These are phyloP conservation scores for Candida sojae DNA, from an alignment of 1,139 yeast genomes.

Conservation along the genomic window DNA sequence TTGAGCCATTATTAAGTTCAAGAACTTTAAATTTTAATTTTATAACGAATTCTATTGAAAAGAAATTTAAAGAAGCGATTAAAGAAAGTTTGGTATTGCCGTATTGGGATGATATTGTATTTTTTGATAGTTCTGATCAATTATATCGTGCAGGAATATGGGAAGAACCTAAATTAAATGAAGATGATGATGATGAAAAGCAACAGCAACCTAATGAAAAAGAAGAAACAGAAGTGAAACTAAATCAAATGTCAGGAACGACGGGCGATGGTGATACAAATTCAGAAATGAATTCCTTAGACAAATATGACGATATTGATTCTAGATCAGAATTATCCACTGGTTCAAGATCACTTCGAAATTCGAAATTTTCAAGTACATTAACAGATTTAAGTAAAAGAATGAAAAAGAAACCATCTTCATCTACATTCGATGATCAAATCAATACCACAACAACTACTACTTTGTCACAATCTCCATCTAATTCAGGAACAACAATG, in stretches of 20 bases:
- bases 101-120: slow-evolving; percentile 82
- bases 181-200: slow-evolving; percentile 1
- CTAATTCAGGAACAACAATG: slow-evolving; percentile 10
- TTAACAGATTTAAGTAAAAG: slow-evolving; percentile 37
- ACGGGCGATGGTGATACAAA: slow-evolving; percentile 6
- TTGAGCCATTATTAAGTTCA: slow-evolving; percentile 88
- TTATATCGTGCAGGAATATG: slow-evolving; percentile 91
- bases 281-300: slow-evolving; percentile 4
- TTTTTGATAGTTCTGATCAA: slow-evolving; percentile 64
- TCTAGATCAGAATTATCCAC: slow-evolving; percentile 10
- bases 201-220: too few relatives aligned
- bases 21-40: slow-evolving; percentile 76
- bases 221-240: too few relatives aligned
- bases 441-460: neutral
- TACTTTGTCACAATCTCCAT: neutral
- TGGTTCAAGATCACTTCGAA: slow-evolving; percentile 13
- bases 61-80: slow-evolving; percentile 75
- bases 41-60: slow-evolving; percentile 78
- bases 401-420: slow-evolving; percentile 31
- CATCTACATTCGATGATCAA: slow-evolving; percentile 9
- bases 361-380: slow-evolving; percentile 23
- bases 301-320: slow-evolving; percentile 10
- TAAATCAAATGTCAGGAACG: slow-evolving; percentile 8
- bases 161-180: slow-evolving; percentile 39
- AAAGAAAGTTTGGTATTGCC: slow-evolving; percentile 82